These are phyloP conservation scores for Colletotrichum kahawae DNA, from an alignment of 2,329 filamentous ascomycete species.

Conservation along the genomic window DNA sequence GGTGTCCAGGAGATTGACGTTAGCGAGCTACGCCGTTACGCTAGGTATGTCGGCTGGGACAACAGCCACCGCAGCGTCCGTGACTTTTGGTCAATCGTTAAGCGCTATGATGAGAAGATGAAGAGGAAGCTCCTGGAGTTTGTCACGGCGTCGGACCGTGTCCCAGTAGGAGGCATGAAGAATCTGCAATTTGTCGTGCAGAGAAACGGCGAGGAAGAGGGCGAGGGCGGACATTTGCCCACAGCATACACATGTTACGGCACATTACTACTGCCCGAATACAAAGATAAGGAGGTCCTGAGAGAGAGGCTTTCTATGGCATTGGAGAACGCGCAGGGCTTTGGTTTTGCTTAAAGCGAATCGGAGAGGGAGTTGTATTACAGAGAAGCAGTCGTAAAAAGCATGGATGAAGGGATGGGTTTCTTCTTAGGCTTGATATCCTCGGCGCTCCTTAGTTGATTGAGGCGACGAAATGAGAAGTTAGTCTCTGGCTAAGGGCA, in stretches of 20 bases:
- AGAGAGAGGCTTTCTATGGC: conserved; percentile 81
- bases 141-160: conserved; percentile 88
- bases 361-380: background rate
- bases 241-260: conserved; percentile 95
- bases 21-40: conserved; percentile 69
- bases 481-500: too few species aligned
- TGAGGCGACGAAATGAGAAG: background rate
- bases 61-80: conserved; percentile 70
- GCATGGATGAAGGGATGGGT: background rate
- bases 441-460: background rate
- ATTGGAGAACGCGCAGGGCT: conserved; percentile 85
- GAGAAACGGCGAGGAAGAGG: conserved; percentile 70
- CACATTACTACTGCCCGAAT: conserved; percentile 84
- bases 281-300: conserved; percentile 72
- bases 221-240: conserved; percentile 66
- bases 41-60: conserved; percentile 84
- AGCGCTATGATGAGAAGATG: conserved; percentile 69
- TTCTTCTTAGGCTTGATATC: background rate
- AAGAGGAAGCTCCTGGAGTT: conserved; percentile 85
- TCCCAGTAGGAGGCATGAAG: conserved; percentile 85
- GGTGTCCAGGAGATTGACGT: conserved; percentile 84
- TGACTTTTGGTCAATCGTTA: conserved; percentile 86
- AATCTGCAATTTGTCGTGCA: conserved; percentile 86
- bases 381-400: background rate
- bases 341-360: conserved; percentile 72